Conservation (phyloP, 2,329 filamentous ascomycete species). For the Colletotrichum sansevieriae region DNA sequence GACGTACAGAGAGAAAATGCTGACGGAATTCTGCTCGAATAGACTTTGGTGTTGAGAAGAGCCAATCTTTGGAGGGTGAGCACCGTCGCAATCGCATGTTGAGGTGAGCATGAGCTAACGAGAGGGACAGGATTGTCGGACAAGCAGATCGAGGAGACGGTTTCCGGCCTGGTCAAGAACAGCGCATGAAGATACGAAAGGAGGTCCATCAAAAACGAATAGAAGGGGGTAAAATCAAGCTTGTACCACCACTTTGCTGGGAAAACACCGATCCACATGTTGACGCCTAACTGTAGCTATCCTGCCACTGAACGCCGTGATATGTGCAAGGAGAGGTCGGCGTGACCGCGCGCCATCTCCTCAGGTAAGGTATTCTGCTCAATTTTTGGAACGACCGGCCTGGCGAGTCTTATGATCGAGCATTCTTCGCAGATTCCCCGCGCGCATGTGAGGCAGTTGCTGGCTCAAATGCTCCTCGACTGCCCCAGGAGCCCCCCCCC, state of each 20-base stretch:
- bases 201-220: background rate
- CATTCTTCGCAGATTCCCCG: too few relatives aligned
- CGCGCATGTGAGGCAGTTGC: too few relatives aligned
- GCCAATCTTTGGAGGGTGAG: constrained; percentile 65
- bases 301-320: background rate
- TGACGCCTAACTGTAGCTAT: background rate
- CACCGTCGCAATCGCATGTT: background rate
- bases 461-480: too few relatives aligned
- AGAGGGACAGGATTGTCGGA: constrained; percentile 62
- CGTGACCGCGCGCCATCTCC: too few relatives aligned
- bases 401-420: too few relatives aligned
- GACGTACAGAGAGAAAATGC: constrained; percentile 12
- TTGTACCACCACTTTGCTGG: constrained; percentile 31
- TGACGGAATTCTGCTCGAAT: constrained; percentile 42
- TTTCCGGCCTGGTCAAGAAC: constrained; percentile 66
- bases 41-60: constrained; percentile 71
- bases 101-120: constrained; percentile 1
- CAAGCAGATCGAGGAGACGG: constrained; percentile 72
- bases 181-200: constrained; percentile 23
- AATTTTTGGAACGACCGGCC: too few relatives aligned
- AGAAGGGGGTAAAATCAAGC: constrained; percentile 14
- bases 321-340: too few relatives aligned
- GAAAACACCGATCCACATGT: constrained; percentile 10
- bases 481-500: too few relatives aligned
- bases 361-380: too few relatives aligned